phyloP scores from a whole-genome alignment of 305 asterid species.

The Petunia hybrid region DNA sequence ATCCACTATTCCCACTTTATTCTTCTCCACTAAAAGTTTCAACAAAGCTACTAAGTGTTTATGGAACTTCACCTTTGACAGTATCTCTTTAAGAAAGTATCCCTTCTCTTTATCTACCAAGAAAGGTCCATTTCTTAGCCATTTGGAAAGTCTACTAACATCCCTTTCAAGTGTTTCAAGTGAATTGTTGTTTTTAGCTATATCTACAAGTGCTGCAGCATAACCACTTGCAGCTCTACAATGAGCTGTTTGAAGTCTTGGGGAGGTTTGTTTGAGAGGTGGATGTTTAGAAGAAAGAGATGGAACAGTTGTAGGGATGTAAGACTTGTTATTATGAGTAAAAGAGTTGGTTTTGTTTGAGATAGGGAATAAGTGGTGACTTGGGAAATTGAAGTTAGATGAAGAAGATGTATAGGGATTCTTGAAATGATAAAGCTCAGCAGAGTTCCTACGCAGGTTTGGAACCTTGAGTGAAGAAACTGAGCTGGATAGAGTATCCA shows the following conservation, averaged over 20 bases:
- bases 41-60: constrained; percentile 39
- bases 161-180: constrained; percentile 37
- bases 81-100: constrained; percentile 32
- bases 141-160: constrained; percentile 37
- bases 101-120: constrained; percentile 40
- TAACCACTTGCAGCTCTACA: constrained; percentile 45
- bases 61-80: constrained; percentile 36
- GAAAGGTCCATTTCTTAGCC: constrained; percentile 32
- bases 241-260: constrained; percentile 24
- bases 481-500: constrained; percentile 43
- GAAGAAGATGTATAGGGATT: constrained; percentile 27
- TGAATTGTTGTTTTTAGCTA: constrained; percentile 33
- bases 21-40: constrained; percentile 39
- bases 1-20: constrained; percentile 30
- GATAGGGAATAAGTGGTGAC: constrained; percentile 5
- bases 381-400: constrained; percentile 14
- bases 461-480: constrained; percentile 34
- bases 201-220: constrained; percentile 44
- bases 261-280: constrained; percentile 9
- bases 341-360: constrained; percentile 20
- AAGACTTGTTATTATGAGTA: not conserved
- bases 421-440: constrained; percentile 34
- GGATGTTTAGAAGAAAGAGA: not conserved
- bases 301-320: not conserved
- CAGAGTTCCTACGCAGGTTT: constrained; percentile 14